Base-by-base conservation (phyloP, 441 rosid species). In the Pelargonium fulgidum region DNA sequence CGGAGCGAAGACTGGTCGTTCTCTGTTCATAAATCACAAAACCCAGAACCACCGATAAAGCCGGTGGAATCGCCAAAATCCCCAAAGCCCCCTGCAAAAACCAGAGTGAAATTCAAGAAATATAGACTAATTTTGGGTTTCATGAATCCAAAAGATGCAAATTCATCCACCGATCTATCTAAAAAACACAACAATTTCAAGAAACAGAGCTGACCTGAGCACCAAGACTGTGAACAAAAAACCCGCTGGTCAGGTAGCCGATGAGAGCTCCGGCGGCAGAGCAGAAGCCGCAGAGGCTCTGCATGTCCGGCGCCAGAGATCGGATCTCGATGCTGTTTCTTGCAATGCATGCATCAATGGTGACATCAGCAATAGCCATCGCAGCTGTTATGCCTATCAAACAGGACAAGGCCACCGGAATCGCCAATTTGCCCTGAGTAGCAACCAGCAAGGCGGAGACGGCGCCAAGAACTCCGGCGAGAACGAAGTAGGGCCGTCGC, bases 321-420 rank as follows among this genome's bases (percentile, higher is more conserved):
- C 82, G 71, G 39, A 82, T 68, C 79, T 81, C 83, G 44, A 87
- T 89, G 29, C 93, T 89, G 68, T 87, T 87, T 50, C 70, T 82
- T 12, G 95, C 97, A 69, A 91, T 83, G 81, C 96, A 86, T 11
- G 97, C 97, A 79, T 91, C 97, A 64, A 89, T 89, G 2, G 86
- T 89, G 33, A 89, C 96, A 69, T 91, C 93, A 22, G 92, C 92
- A 39, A 87, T 87, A 1, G 97, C 97, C 81, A 91, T 58, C 16
- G 86, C 86, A 7, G 89, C 90, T 45, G 88, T 62, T 14, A 86
- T 75, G 62, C 93, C 97, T 58, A 81, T 29, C 79, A 91, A 80
- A 69, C 88, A 87, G 68, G 59, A 66, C 81, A 89, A 77, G 2
- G 90, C 96, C 72, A 84, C 68, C 29, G 76, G 76, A 69, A 79